phyloP scores from a whole-genome alignment of 2,329 filamentous ascomycete species.

The Colletotrichum endophyticum region DNA sequence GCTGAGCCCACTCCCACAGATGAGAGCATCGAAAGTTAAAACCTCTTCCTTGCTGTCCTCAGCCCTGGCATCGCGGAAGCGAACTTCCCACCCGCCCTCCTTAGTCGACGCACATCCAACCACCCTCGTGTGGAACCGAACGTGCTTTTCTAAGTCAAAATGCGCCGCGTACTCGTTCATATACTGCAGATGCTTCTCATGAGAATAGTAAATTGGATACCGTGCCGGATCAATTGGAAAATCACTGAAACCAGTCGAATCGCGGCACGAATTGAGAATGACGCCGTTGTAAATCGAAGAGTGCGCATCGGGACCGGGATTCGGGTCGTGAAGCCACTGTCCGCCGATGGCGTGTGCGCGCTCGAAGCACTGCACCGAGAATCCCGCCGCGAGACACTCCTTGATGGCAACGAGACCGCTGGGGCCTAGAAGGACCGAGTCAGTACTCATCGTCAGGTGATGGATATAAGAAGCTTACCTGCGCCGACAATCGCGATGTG shows the following conservation, averaged over 20 bases:
- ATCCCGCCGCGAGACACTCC: slow-evolving; percentile 39
- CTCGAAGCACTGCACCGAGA: slow-evolving; percentile 40
- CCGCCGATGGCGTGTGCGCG: slow-evolving; percentile 37
- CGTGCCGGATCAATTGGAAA: slow-evolving; percentile 42
- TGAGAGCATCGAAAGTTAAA: slow-evolving; percentile 35
- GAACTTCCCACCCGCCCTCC: slow-evolving; percentile 34
- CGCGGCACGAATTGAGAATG: slow-evolving; percentile 40
- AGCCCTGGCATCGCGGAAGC: slow-evolving; percentile 20
- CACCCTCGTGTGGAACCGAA: slow-evolving; percentile 36
- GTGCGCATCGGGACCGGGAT: slow-evolving; percentile 27
- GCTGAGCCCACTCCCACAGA: slow-evolving; percentile 37
- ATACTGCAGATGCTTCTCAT: slow-evolving; percentile 37
- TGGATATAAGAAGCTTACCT: slow-evolving; percentile 10
- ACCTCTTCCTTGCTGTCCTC: slow-evolving; percentile 22
- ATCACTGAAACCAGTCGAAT: slow-evolving; percentile 41
- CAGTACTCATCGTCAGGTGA: neutral
- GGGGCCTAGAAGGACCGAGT: slow-evolving; percentile 27
- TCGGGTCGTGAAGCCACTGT: slow-evolving; percentile 40
- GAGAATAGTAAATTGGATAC: slow-evolving; percentile 40
- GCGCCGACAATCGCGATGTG: slow-evolving; percentile 28
- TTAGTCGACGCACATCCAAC: slow-evolving; percentile 29
- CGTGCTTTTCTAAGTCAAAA: slow-evolving; percentile 36
- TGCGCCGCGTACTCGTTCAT: slow-evolving; percentile 39
- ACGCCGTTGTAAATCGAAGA: slow-evolving; percentile 40
- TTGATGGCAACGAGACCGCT: slow-evolving; percentile 40